A percentile compares a stretch with the other conserved stretches of the same genome.
Evolutionary conservation across 73 alveolate genomes (phyloP).

Genomic region (Tetrahymena borealis): DNA sequence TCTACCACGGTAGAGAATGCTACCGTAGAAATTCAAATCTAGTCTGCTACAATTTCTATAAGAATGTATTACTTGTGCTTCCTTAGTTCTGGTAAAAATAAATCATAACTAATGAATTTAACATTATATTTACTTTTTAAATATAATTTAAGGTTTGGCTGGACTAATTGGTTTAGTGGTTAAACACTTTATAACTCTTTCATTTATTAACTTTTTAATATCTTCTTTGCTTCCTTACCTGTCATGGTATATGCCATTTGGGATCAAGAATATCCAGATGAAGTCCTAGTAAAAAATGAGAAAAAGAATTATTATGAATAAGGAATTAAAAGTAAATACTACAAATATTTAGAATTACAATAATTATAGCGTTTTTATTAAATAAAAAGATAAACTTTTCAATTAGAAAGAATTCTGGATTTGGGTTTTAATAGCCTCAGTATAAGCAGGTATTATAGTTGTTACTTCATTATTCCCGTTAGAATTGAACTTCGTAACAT

Average conservation of each 20-base stretch:
- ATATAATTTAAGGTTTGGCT: constrained; percentile 43
- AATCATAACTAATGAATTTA: not conserved
- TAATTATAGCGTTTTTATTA: not conserved
- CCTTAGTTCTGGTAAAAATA: constrained; percentile 57
- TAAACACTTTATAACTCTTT: constrained; percentile 81
- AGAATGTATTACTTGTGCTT: constrained; percentile 71
- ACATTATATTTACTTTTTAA: not conserved
- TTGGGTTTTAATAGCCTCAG: constrained; percentile 26
- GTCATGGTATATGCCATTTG: constrained; percentile 82
- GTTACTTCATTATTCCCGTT: constrained; percentile 9
- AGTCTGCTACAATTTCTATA: constrained; percentile 77
- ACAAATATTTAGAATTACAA: not conserved
- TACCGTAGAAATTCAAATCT: constrained; percentile 80
- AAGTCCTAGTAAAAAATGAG: constrained; percentile 11
- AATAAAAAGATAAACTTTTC: not conserved
- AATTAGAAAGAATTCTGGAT: constrained; percentile 1
- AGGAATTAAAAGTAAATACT: constrained; percentile 14
- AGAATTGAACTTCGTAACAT: constrained; percentile 4
- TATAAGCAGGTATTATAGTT: constrained; percentile 22
- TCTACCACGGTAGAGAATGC: constrained; percentile 93
- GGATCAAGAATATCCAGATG: constrained; percentile 69
- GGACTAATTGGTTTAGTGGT: constrained; percentile 73
- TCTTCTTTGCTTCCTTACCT: constrained; percentile 81
- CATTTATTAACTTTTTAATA: constrained; percentile 88
- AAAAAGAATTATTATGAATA: constrained; percentile 9